Evolutionary conservation across 441 rosid genomes (phyloP).

Genomic region (Manihot esculenta): DNA sequence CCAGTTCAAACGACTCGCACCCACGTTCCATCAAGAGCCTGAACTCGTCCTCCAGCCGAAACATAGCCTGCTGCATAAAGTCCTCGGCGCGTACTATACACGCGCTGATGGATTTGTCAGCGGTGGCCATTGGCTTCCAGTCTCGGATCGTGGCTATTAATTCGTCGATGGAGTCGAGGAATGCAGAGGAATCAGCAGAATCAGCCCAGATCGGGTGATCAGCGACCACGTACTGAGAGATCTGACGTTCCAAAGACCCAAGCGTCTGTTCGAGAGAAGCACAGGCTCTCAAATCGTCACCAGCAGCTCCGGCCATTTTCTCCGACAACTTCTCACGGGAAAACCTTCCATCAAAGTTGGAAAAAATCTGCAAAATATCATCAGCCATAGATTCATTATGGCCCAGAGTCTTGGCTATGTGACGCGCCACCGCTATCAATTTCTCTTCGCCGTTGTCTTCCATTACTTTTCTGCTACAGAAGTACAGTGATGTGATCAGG

Average conservation of each 20-base stretch:
- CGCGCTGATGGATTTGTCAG: slow-evolving; percentile 45
- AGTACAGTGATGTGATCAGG: too few relatives aligned
- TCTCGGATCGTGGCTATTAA: slow-evolving; percentile 46
- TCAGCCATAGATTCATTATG: slow-evolving; percentile 78
- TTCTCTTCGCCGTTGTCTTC: slow-evolving; percentile 94
- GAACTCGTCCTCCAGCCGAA: slow-evolving; percentile 78
- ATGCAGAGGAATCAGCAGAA: slow-evolving; percentile 71
- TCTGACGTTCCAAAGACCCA: slow-evolving; percentile 61
- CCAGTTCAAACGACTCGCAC: slow-evolving; percentile 56
- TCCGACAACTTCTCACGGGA: slow-evolving; percentile 77
- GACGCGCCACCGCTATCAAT: slow-evolving; percentile 80
- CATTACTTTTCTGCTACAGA: slow-evolving; percentile 36
- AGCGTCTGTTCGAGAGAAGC: slow-evolving; percentile 54
- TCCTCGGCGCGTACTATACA: slow-evolving; percentile 75
- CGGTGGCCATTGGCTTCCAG: slow-evolving; percentile 53
- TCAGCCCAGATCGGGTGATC: slow-evolving; percentile 87
- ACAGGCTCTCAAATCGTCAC: slow-evolving; percentile 41
- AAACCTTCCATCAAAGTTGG: slow-evolving; percentile 84
- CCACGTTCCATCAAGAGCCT: slow-evolving; percentile 75
- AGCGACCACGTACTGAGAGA: slow-evolving; percentile 63
- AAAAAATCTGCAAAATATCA: slow-evolving; percentile 87
- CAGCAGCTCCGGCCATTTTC: slow-evolving; percentile 36
- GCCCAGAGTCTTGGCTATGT: slow-evolving; percentile 88
- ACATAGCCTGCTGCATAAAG: slow-evolving; percentile 81
- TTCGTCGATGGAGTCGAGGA: slow-evolving; percentile 76